Evolutionary conservation across 345 rosid genomes (phyloP).

Genomic region (Camelina neglecta): DNA sequence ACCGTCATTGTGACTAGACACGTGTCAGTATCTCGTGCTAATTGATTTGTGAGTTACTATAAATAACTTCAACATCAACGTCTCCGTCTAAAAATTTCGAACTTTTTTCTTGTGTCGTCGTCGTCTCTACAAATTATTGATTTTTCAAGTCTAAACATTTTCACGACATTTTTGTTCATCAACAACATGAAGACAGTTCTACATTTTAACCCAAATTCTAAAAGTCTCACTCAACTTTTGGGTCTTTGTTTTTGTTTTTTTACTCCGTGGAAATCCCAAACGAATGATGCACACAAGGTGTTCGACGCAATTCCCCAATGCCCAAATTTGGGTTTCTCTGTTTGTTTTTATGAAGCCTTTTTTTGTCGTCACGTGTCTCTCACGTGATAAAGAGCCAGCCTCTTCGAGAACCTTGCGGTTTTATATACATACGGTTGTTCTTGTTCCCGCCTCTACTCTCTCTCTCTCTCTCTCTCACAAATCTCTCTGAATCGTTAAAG

Average conservation of each 20-base stretch:
- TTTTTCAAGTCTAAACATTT: neutral
- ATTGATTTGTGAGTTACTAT: too few species aligned
- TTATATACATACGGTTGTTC: slow-evolving; percentile 7
- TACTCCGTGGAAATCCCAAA: neutral
- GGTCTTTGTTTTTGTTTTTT: neutral
- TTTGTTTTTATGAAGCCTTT: neutral
- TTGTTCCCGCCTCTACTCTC: slow-evolving; percentile 17
- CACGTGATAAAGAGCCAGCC: slow-evolving; percentile 21
- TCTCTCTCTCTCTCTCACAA: neutral
- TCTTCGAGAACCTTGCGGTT: neutral
- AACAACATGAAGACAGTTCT: neutral
- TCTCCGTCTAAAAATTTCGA: too few species aligned
- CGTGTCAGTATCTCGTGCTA: too few species aligned
- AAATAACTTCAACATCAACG: too few species aligned
- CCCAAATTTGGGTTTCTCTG: neutral
- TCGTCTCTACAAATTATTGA: neutral
- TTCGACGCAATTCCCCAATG: slow-evolving; percentile 30
- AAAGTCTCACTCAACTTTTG: neutral
- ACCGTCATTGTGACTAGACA: too few species aligned
- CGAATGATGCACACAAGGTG: slow-evolving; percentile 17
- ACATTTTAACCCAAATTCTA: slow-evolving; percentile 1
- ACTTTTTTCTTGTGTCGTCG: neutral
- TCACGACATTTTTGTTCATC: slow-evolving; percentile 7
- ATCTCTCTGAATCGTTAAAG: neutral
- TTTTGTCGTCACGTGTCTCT: slow-evolving; percentile 21